Percentiles rank a stretch among this genome's conserved stretches.
These are phyloP conservation scores for Populus alba DNA, from an alignment of 345 rosid species.

Conservation along the genomic window DNA sequence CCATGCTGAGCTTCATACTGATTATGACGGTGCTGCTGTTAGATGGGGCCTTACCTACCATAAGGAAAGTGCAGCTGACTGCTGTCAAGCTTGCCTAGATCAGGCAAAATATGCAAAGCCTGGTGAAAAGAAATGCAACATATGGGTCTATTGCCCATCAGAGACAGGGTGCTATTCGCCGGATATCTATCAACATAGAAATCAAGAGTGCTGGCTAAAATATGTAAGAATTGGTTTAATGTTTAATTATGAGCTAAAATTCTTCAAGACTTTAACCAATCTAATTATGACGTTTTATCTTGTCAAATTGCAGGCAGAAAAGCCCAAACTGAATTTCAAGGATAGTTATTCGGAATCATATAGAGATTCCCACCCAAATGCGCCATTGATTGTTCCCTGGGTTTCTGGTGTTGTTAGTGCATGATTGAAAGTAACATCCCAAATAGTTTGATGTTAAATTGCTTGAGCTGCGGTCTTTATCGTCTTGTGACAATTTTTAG, in stretches of 20 bases:
- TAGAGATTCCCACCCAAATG: slow-evolving; percentile 73
- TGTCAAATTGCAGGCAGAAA: slow-evolving; percentile 66
- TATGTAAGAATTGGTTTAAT: slow-evolving; percentile 48
- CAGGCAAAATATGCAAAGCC: slow-evolving; percentile 75
- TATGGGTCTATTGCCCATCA: slow-evolving; percentile 96
- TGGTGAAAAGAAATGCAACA: slow-evolving; percentile 84
- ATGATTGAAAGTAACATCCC: slow-evolving; percentile 28
- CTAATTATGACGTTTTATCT: slow-evolving; percentile 9
- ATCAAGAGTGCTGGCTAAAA: slow-evolving; percentile 95
- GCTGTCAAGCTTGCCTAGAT: slow-evolving; percentile 95
- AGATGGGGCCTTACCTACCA: slow-evolving; percentile 97
- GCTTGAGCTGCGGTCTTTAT: background rate
- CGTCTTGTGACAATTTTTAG: background rate
- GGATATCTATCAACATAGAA: slow-evolving; percentile 81
- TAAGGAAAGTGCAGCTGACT: slow-evolving; percentile 96
- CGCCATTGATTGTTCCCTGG: slow-evolving; percentile 90
- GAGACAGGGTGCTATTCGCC: slow-evolving; percentile 87
- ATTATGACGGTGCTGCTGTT: slow-evolving; percentile 86
- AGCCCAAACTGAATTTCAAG: slow-evolving; percentile 70
- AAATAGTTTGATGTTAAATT: background rate
- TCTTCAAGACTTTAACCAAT: background rate
- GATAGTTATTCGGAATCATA: slow-evolving; percentile 71
- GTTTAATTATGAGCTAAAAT: background rate
- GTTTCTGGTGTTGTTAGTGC: slow-evolving; percentile 66
- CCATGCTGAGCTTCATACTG: slow-evolving; percentile 78